Evolutionary conservation across 306 rosid species (phyloP), one percentile per base, ranked within the genome.

Genomic region (Biancaea sappan): DNA sequence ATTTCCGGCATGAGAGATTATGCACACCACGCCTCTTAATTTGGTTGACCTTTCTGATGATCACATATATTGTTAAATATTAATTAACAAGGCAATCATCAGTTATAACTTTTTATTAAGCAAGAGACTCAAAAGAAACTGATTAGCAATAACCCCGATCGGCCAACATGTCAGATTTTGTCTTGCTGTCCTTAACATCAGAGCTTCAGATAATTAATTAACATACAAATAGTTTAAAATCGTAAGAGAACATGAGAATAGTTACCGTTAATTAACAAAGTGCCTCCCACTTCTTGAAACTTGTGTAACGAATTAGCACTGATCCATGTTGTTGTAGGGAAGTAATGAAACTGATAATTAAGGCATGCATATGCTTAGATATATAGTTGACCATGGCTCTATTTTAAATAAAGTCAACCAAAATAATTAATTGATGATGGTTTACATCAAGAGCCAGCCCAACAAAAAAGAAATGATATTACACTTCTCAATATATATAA

Each of bases 1-100:
- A 34, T 69, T 76, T 69, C 77, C 8, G 57, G 78, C 78, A 64
- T 83, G 54, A 74, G 53, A 37, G 22, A n/a, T 78, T 64, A 76
- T 71, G 60, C 75, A 64, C 6, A 63, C 52, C 77, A 78, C 73
- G 80, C 80, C 66, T 53, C 77, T 56, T 1, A n/a, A n/a, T 1
- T 69, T 25, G 71, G 56, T 58, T 66, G 76, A 58, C 82, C 4
- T 34, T 34, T 0, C n/a, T n/a, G n/a, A n/a, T n/a, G n/a, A n/a
- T n/a, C n/a, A n/a, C n/a, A n/a, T n/a, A n/a, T n/a, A 56, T 72
- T 41, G 18, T 58, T 61, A 77, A 65, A 51, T 31, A 13, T 24
- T 70, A 28, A 24, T 13, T 53, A 16, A 46, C 28, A 47, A 71
- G 46, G 22, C 37, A 57, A 0, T 72, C 2, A 66, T 47, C 37